Conservation (phyloP, 495 filamentous ascomycete species). For the Lasiosphaeria miniovina region DNA sequence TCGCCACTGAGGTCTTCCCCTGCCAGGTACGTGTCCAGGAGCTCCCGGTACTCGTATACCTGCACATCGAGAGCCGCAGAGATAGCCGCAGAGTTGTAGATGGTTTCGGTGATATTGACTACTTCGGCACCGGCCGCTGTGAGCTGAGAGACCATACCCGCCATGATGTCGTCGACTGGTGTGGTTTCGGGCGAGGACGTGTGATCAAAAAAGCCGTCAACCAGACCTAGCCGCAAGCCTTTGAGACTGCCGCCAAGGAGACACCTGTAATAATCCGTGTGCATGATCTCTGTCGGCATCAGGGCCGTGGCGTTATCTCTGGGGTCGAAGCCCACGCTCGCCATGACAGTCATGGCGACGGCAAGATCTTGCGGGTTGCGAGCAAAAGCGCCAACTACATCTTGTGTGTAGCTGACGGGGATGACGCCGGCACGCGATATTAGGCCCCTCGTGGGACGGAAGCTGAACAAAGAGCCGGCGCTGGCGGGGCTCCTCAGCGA, state of each 20-base stretch:
- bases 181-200: constrained; percentile 45
- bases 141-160: constrained; percentile 30
- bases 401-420: constrained; percentile 61
- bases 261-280: constrained; percentile 38
- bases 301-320: constrained; percentile 43
- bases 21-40: constrained; percentile 48
- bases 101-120: constrained; percentile 46
- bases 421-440: constrained; percentile 54
- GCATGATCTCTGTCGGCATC: constrained; percentile 32
- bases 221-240: constrained; percentile 43
- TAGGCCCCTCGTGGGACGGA: constrained; percentile 57
- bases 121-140: constrained; percentile 36
- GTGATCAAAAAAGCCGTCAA: constrained; percentile 51
- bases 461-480: constrained; percentile 59
- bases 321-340: constrained; percentile 43
- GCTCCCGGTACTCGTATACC: constrained; percentile 53
- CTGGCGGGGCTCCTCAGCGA: constrained; percentile 59
- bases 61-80: constrained; percentile 51
- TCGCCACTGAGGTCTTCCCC: constrained; percentile 26
- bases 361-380: constrained; percentile 53
- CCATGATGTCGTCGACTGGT: constrained; percentile 50
- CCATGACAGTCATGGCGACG: constrained; percentile 56
- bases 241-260: constrained; percentile 36
- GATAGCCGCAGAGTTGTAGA: constrained; percentile 52
- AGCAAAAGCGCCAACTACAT: constrained; percentile 59